These are phyloP conservation scores for Silene noctiflora DNA, from an alignment of 179 eudicot species.

Conservation along the genomic window DNA sequence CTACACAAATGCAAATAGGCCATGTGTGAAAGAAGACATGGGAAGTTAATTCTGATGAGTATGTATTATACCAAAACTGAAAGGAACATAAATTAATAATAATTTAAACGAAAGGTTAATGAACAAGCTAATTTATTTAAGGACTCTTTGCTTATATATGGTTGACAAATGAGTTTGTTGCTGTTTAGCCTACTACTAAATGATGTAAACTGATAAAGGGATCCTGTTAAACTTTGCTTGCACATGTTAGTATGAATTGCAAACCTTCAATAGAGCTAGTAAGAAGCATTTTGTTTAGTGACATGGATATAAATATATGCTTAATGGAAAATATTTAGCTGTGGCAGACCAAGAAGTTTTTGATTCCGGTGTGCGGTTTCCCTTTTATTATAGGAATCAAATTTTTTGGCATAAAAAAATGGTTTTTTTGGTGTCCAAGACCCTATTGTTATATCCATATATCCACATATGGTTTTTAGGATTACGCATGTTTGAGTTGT, in stretches of 20 bases:
- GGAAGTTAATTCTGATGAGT: background rate
- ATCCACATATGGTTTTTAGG: background rate
- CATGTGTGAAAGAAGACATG: background rate
- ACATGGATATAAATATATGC: too few species aligned
- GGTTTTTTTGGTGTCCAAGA: background rate
- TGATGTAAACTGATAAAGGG: background rate
- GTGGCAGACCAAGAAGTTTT: background rate
- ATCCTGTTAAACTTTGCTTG: background rate
- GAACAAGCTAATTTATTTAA: background rate
- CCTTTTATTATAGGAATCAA: too few species aligned
- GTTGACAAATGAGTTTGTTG: background rate
- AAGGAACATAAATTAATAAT: background rate
- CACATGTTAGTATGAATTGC: background rate
- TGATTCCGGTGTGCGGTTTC: background rate
- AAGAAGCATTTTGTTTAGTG: background rate
- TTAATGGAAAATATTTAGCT: background rate
- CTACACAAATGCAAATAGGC: background rate
- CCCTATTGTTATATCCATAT: background rate
- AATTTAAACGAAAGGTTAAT: background rate
- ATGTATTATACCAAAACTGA: background rate
- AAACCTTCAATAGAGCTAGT: background rate
- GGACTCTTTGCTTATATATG: background rate
- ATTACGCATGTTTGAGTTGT: background rate
- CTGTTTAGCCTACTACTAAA: background rate
- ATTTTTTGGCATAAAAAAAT: too few species aligned